Evolutionary conservation across 306 rosid species (phyloP).

Genomic region (Acacia melanoxylon): DNA sequence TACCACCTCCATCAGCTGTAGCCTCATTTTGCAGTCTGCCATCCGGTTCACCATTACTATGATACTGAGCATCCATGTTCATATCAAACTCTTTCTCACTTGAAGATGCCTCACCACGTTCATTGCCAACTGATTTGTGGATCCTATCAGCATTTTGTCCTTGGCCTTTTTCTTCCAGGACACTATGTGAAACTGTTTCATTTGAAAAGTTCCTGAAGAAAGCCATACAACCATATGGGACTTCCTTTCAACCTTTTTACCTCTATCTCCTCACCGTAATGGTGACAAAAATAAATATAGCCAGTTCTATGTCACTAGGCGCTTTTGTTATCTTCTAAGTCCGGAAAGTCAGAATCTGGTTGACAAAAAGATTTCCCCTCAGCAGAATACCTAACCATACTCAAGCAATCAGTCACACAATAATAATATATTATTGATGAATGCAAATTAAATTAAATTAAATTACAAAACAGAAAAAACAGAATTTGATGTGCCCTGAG

Average conservation of each 20-base stretch:
- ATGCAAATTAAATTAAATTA: conserved; percentile 16
- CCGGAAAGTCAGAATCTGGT: conserved; percentile 36
- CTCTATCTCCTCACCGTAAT: conserved; percentile 35
- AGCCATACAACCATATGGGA: conserved; percentile 75
- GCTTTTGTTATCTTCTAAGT: conserved; percentile 40
- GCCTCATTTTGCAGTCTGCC: conserved; percentile 61
- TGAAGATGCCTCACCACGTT: conserved; percentile 54
- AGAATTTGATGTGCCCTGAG: not conserved
- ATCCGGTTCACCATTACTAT: conserved; percentile 72
- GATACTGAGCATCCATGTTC: conserved; percentile 73
- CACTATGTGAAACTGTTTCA: conserved; percentile 70
- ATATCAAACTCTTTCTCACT: conserved; percentile 85
- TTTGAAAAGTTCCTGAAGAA: conserved; percentile 74
- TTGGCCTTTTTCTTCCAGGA: conserved; percentile 67
- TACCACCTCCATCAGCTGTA: conserved; percentile 51
- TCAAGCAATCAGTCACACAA: conserved; percentile 5
- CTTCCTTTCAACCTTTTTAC: conserved; percentile 33
- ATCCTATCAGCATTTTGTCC: conserved; percentile 60
- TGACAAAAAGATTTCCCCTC: conserved; percentile 27
- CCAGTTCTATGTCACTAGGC: conserved; percentile 23
- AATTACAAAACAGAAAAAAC: conserved; percentile 23
- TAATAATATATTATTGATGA: not conserved
- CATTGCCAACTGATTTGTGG: conserved; percentile 60
- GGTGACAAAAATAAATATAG: conserved; percentile 16
- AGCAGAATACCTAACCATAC: conserved; percentile 18